Conservation (phyloP, 441 rosid genomes). For the Eutrema salsugineum region DNA sequence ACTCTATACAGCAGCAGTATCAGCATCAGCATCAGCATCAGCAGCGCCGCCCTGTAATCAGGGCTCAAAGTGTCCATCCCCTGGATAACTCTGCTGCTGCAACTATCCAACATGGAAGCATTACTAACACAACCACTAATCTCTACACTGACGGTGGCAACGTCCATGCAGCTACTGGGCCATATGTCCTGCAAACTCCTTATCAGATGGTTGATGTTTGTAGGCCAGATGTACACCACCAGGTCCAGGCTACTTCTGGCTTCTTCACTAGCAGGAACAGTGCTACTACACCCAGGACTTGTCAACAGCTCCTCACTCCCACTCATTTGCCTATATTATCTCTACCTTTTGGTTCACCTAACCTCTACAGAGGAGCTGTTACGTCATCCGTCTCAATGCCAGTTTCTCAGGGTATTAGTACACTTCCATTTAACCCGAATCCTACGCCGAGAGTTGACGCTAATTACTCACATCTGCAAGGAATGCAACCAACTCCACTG, state of each 20-base stretch:
- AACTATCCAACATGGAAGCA: too few relatives aligned
- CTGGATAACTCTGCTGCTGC: background rate
- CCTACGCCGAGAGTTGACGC: background rate
- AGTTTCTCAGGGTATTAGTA: background rate
- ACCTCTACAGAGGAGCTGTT: background rate
- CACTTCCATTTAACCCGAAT: too few relatives aligned
- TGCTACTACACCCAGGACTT: background rate
- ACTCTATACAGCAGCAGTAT: background rate
- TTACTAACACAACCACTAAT: too few relatives aligned
- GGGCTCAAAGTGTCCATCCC: background rate
- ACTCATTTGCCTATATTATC: background rate
- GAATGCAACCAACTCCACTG: background rate
- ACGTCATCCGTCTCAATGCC: slow-evolving; percentile 1
- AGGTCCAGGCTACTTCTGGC: background rate
- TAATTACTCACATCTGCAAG: background rate
- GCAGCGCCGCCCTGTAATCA: background rate
- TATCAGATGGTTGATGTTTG: background rate
- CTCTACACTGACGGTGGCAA: too few relatives aligned
- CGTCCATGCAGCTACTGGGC: too few relatives aligned
- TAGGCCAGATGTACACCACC: background rate
- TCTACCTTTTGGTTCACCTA: background rate
- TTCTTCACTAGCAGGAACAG: background rate
- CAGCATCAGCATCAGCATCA: too few relatives aligned
- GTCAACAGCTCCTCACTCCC: background rate
- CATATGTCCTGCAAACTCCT: too few relatives aligned